Evolutionary conservation across 73 alveolate genomes (phyloP).

Genomic region (Tetrahymena thermophila): DNA sequence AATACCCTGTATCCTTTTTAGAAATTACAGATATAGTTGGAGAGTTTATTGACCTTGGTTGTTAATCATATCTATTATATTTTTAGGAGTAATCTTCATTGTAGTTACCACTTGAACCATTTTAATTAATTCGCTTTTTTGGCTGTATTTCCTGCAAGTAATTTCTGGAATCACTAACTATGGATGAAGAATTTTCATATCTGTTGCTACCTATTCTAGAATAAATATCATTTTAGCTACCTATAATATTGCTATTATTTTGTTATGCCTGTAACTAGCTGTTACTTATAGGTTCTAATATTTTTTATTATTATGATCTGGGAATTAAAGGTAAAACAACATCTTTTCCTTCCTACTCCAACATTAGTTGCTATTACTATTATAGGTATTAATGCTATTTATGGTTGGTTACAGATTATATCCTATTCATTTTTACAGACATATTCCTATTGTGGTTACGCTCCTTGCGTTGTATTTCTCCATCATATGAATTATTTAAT

Average conservation of each 20-base stretch:
- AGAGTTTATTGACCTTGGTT: neutral
- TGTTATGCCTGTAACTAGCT: neutral
- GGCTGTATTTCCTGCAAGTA: neutral
- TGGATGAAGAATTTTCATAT: neutral
- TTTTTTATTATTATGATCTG: neutral
- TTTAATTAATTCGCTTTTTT: neutral
- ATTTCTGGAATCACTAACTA: neutral
- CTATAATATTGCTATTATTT: neutral
- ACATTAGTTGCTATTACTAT: neutral
- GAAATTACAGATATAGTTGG: neutral
- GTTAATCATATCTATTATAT: neutral
- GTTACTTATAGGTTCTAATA: neutral
- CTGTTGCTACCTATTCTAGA: neutral
- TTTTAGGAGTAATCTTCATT: neutral
- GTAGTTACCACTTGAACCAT: neutral
- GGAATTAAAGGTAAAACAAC: neutral
- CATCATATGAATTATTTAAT: neutral
- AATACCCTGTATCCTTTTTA: neutral
- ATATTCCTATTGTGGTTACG: neutral
- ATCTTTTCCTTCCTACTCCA: neutral
- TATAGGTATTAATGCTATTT: neutral
- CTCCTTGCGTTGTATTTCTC: neutral
- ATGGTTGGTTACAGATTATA: neutral
- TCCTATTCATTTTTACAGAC: neutral
- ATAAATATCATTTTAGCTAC: neutral